Base-by-base conservation (phyloP, 2,329 filamentous ascomycete species). In the Cadophora malorum region DNA sequence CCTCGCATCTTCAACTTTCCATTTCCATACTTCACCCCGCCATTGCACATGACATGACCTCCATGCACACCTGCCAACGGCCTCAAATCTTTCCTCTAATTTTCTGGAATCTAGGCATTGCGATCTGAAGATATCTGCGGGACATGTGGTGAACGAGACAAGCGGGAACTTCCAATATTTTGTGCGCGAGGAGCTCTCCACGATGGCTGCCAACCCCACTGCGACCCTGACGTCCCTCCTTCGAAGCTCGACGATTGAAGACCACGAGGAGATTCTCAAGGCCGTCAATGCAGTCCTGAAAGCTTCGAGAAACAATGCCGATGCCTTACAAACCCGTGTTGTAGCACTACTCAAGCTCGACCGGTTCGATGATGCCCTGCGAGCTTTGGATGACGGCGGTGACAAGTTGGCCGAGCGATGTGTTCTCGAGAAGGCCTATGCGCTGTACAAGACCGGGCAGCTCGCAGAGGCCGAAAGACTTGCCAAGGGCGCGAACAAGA, bases 341-440 rank as follows among this genome's bases (percentile, higher is more conserved):
- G 86, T 95, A 55, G 91, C 92, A 25, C 85, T 96, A 23, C 83
- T 96, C 71, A 93, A 94, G 78, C 87, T 96, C 73, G 93, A 96
- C 79, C 90, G 92, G 67, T 96, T 91, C 79, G 87, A 91, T 67
- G 92, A 96, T 78, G 91, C 91, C 56, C 82, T 93, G 59, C 87
- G 88, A 68, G 85, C 88, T 65, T 85, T 95, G 68, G 86, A 89
- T 68, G 86, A 89, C 45, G 88, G 84, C 21, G 88, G 88, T 60
- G 82, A 86, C 67, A 82, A 81, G 71, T 80, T 94, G 67, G 86
- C 89, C 76, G 81, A 85, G 49, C 80, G 80, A 67, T 92, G 90
- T 72, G 76, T 80, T 19, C 83, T 94, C 53, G 92, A 94, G 79
- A 90, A 90, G 77, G 87, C 91, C 1, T 96, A 96, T 81, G 90